Conservation (phyloP, 2,329 filamentous ascomycete genomes). For the Aspergillus sp. region DNA sequence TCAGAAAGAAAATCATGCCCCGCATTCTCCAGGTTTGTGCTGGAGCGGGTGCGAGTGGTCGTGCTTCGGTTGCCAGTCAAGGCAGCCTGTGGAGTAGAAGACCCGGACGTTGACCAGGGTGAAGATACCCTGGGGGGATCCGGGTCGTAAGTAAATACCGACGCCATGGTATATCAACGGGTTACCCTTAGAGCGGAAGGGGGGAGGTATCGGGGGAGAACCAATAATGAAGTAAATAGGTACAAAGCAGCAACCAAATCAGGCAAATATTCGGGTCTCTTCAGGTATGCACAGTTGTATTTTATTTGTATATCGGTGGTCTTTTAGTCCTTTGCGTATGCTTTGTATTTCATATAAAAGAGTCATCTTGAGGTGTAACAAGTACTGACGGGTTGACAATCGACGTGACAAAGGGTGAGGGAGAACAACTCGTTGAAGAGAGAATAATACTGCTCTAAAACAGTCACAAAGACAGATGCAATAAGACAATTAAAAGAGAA, state of each 20-base stretch:
- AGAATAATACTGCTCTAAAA: background rate
- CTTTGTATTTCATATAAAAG: slow-evolving; percentile 10
- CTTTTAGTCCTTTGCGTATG: slow-evolving; percentile 11
- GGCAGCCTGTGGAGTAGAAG: slow-evolving; percentile 39
- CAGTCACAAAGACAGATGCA: background rate
- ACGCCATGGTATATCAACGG: slow-evolving; percentile 64
- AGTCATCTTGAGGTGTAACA: slow-evolving; percentile 20
- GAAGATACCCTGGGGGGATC: slow-evolving; percentile 85
- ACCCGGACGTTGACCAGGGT: slow-evolving; percentile 72
- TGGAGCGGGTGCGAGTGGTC: slow-evolving; percentile 29
- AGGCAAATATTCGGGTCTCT: slow-evolving; percentile 4
- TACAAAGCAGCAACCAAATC: background rate
- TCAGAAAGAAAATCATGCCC: slow-evolving; percentile 47
- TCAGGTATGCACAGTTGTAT: slow-evolving; percentile 9
- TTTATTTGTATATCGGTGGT: slow-evolving; percentile 4
- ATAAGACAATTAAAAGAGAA: slow-evolving; percentile 2
- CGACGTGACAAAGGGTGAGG: background rate
- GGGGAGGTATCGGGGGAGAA: no score
- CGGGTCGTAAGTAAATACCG: slow-evolving; percentile 92
- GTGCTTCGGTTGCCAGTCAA: slow-evolving; percentile 23
- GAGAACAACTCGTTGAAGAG: background rate
- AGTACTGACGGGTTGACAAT: background rate
- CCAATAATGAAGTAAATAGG: background rate
- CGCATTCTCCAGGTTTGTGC: slow-evolving; percentile 40
- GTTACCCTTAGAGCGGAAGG: no score